These are phyloP conservation scores for Haematococcus lacustris DNA, from an alignment of 139 green algal species.

Conservation along the genomic window DNA sequence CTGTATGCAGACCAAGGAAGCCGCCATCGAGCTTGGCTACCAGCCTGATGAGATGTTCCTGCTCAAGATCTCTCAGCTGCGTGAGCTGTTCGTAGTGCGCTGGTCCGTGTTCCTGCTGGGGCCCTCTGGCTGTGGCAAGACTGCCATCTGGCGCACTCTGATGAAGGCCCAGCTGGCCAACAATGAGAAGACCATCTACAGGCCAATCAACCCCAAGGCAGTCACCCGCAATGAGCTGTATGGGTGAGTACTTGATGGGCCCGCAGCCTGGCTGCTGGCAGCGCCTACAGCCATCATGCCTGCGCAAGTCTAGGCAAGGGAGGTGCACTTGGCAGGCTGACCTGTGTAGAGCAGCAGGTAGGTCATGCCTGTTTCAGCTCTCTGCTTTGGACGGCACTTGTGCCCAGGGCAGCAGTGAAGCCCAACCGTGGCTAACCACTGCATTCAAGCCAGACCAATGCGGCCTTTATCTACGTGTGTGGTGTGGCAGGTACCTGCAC, in stretches of 20 bases:
- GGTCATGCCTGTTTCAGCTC: no score
- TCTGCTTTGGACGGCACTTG: no score
- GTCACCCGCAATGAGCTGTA: constrained; percentile 93
- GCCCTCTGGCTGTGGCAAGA: constrained; percentile 86
- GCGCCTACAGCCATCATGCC: no score
- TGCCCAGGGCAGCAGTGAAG: no score
- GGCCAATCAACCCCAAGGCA: constrained; percentile 81
- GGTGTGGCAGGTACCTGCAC: constrained; percentile 21
- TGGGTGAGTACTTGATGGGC: no score
- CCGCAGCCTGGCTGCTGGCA: no score
- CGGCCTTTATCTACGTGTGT: no score
- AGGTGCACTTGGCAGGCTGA: no score
- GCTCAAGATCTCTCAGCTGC: constrained; percentile 83
- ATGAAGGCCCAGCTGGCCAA: constrained; percentile 61
- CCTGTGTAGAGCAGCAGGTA: no score
- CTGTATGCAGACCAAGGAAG: constrained; percentile 45
- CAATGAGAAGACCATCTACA: constrained; percentile 44
- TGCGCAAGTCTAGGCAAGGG: no score
- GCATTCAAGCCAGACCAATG: no score
- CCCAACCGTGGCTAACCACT: no score
- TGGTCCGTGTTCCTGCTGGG: constrained; percentile 92
- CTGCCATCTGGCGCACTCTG: constrained; percentile 84
- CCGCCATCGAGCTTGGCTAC: constrained; percentile 71
- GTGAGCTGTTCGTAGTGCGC: constrained; percentile 74
- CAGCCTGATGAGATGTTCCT: constrained; percentile 81